Evolutionary conservation across 2,329 filamentous ascomycete genomes (phyloP).

Genomic region (Didymella segeticola): DNA sequence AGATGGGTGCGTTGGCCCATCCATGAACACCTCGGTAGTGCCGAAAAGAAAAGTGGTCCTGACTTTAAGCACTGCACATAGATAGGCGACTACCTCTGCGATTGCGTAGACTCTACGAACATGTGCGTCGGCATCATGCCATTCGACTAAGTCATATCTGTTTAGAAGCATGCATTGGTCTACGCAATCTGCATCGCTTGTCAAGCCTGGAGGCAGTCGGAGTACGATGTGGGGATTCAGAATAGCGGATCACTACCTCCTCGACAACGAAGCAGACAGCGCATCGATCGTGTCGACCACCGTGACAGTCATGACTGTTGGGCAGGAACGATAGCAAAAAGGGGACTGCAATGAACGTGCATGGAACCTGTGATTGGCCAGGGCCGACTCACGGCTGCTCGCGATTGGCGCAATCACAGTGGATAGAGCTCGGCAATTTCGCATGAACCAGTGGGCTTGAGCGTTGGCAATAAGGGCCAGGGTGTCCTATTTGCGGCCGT

Average conservation of each 20-base stretch:
- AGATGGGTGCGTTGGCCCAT: no score
- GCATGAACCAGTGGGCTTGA: constrained; percentile 20
- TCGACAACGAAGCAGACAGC: not conserved
- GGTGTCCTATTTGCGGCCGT: constrained; percentile 7
- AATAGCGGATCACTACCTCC: not conserved
- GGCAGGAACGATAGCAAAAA: constrained; percentile 16
- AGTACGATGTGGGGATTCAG: not conserved
- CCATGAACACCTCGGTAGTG: no score
- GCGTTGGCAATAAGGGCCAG: constrained; percentile 19
- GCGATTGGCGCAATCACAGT: constrained; percentile 15
- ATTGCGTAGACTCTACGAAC: no score
- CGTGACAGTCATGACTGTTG: constrained; percentile 8
- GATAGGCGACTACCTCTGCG: no score
- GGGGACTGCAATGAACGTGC: constrained; percentile 7
- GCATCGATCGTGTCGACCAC: not conserved
- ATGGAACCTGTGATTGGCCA: constrained; percentile 8
- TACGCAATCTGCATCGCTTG: no score
- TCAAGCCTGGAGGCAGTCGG: no score
- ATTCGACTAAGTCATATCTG: no score
- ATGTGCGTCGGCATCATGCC: no score
- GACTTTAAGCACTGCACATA: no score
- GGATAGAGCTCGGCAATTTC: constrained; percentile 13
- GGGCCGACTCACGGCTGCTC: not conserved
- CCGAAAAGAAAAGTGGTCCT: no score
- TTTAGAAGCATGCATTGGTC: no score